Evolutionary conservation across 768 basidiomycete species (phyloP), one percentile per base, ranked within the genome.

Genomic region (Mycena galopus): DNA sequence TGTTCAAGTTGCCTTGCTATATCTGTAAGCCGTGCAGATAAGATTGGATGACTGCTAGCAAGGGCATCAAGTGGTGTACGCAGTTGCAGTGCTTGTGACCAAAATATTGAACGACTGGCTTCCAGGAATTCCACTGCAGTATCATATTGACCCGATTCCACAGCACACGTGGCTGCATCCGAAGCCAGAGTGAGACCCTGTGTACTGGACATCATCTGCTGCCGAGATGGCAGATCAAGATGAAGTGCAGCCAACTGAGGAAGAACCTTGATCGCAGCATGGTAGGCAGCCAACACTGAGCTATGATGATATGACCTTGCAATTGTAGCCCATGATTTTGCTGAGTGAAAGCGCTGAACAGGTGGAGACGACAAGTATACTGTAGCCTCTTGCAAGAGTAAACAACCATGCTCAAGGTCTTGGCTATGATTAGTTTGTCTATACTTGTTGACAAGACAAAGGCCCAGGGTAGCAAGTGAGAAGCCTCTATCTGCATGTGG

Each of bases 391-490:
- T 56, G 53, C 27, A 30, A 56, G 53, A 30, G 27, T 32, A 29
- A 56, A 30, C 14, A 30, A 56, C 27, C 53, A 7, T 17, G 53
- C 9, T 56, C 16, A 16, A 56, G 53, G 30, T 56, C 27, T 30
- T 30, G 27, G 17, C 14, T 17, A 30, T 30, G 53, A 37, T 14
- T 1, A 14, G 35, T 14, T 37, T 37, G 29, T 29, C 7, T 5
- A 30, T 30, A 56, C 27, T 56, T 29, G 9, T 56, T 11, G 7
- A 17, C 27, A 56, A 56, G 53, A 30, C 53, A 30, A 56, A 10
- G 53, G 30, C 53, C 53, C 10, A 56, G 53, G 29, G 14, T 56
- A 56, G 27, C 44, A 53, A 71, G 42, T 14, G 65, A 51, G 12
- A 7, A 11, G 27, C 53, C 53, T 67, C 75, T 29, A 11, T 29